phyloP scores from a whole-genome alignment of 345 rosid genomes.

The Sonneratia caseolaris region DNA sequence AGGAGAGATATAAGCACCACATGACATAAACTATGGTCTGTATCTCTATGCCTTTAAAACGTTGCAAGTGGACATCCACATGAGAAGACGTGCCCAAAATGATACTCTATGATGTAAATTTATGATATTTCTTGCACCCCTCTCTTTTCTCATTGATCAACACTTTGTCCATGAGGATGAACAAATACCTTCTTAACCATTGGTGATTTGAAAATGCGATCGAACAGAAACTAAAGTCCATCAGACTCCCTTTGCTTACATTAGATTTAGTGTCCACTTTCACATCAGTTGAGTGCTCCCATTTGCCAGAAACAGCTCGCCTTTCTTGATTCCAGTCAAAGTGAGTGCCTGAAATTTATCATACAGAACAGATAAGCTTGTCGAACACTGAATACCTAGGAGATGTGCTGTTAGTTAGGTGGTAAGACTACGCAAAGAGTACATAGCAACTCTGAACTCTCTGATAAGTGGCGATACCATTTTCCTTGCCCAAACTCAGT shows the following conservation, averaged over 20 bases:
- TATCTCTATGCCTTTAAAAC: background rate
- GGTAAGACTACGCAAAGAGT: background rate
- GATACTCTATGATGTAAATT: background rate
- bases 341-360: constrained; percentile 50
- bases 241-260: constrained; percentile 27
- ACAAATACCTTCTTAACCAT: background rate
- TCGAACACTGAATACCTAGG: background rate
- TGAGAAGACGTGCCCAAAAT: background rate
- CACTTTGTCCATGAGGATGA: background rate
- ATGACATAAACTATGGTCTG: background rate
- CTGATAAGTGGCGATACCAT: background rate
- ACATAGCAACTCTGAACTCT: background rate
- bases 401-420: background rate
- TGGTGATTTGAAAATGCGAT: background rate
- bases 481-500: too few species aligned
- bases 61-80: background rate
- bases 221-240: background rate
- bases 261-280: constrained; percentile 73
- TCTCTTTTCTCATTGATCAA: background rate
- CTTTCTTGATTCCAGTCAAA: constrained; percentile 65
- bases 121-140: background rate
- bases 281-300: constrained; percentile 66
- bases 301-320: constrained; percentile 62
- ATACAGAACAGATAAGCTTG: background rate
- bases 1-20: background rate